Conservation (phyloP, 352 stramenopile genomes). For the Plasmopara viticola region DNA sequence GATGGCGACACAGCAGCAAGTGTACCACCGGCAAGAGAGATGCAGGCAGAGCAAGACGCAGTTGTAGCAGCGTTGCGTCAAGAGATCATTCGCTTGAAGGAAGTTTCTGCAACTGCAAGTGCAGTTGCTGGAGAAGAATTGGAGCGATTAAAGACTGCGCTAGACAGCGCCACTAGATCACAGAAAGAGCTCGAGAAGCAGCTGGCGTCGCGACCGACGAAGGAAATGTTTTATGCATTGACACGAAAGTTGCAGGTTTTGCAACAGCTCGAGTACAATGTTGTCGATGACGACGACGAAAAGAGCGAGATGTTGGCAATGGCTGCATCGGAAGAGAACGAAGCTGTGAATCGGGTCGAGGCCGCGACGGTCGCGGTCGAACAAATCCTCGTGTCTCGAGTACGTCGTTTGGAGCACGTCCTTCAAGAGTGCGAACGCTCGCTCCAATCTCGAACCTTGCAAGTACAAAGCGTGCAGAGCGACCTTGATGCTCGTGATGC, state of each 20-base stretch:
- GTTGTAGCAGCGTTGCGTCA: conserved; percentile 46
- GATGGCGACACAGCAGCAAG: conserved; percentile 12
- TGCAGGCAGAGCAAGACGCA: conserved; percentile 50
- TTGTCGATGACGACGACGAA: conserved; percentile 60
- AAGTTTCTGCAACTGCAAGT: conserved; percentile 26
- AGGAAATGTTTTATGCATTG: conserved; percentile 84
- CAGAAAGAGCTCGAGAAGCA: conserved; percentile 35
- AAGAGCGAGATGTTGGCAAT: conserved; percentile 17
- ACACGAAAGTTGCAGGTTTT: conserved; percentile 88
- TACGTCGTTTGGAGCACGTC: conserved; percentile 62
- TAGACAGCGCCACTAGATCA: conserved; percentile 22
- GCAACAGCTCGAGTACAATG: conserved; percentile 89
- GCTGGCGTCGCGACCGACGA: conserved; percentile 63
- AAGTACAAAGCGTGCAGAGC: conserved; percentile 29
- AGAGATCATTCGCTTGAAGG: conserved; percentile 55
- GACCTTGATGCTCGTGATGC: conserved; percentile 28
- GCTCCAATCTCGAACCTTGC: conserved; percentile 26
- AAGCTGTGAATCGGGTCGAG: conserved; percentile 21
- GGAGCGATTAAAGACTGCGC: conserved; percentile 24
- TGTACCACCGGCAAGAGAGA: conserved; percentile 22
- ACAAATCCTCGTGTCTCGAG: conserved; percentile 55
- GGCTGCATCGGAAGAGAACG: conserved; percentile 3
- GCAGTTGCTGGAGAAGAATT: conserved; percentile 23
- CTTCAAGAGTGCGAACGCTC: conserved; percentile 59
- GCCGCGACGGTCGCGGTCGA: conserved; percentile 41